Base-by-base conservation (phyloP, 169 alveolate genomes). In the Theileria equi region DNA sequence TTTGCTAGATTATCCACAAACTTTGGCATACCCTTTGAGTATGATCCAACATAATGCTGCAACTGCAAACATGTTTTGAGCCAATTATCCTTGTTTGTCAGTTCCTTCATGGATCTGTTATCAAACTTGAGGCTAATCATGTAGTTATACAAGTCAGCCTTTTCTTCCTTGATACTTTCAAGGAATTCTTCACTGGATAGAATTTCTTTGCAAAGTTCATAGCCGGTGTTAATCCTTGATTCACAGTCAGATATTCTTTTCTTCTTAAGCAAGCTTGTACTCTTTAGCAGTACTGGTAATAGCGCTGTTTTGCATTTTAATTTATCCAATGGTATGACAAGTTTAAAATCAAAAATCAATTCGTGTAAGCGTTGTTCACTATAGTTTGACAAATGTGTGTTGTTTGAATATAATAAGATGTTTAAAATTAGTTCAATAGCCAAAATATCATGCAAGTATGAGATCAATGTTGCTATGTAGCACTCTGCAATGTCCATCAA, bases 51-150 rank as follows among this genome's bases (percentile, higher is more conserved):
- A 50, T 63, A 74, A 43, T 47, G 49, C 17, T 61, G 66, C 4
- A 74, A n/a, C 13, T 74, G 77, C 13, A 50, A 23, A 58, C 80
- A 74, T 25, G 65, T 23, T 29, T 38, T 32, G 6, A 49, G 80
- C 64, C 72, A 74, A n/a, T 63, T 60, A 16, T 68, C 54, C 53
- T 74, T 74, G 31, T 66, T 74, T 26, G 65, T 36, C 31, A 74
- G 49, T 26, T 64, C 70, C 72, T 74, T 74, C 65, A 74, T 25
- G 21, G 49, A 57, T 31, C 67, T 21, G 32, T 58, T 64, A 40
- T 74, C 84, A 57, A 74, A 28, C 38, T 74, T 74, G 29, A 74
- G 31, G 50, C 70, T 43, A 21, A 52, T 11, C 10, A 74, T 61
- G 49, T 50, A 48, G n/a, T 36, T 49, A 54, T 60, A 35, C 25